These are phyloP conservation scores for Cymbidium sinense DNA, from an alignment of 106 monocot species.

Conservation along the genomic window DNA sequence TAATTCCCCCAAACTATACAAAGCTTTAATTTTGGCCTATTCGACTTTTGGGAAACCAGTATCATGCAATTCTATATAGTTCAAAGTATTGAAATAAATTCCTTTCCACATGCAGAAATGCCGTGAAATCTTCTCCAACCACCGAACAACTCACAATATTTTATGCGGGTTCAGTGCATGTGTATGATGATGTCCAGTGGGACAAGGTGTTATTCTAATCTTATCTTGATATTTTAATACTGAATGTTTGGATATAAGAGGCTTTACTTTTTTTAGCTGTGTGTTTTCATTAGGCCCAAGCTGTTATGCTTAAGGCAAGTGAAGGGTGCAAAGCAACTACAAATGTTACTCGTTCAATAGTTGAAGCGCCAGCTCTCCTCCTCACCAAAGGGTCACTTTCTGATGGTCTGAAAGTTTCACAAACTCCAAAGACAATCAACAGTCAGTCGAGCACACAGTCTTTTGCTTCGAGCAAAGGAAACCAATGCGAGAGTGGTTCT, in stretches of 20 bases:
- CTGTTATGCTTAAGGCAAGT: slow-evolving; percentile 58
- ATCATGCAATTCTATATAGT: background rate
- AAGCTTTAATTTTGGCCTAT: background rate
- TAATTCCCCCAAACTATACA: background rate
- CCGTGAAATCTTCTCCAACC: slow-evolving; percentile 13
- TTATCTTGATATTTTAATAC: background rate
- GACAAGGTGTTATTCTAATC: slow-evolving; percentile 50
- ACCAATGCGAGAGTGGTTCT: slow-evolving; percentile 5
- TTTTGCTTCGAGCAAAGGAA: background rate
- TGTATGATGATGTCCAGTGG: slow-evolving; percentile 54
- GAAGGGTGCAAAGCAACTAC: slow-evolving; percentile 18
- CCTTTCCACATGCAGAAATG: slow-evolving; percentile 19
- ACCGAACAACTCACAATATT: slow-evolving; percentile 68
- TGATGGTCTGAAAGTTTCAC: slow-evolving; percentile 2
- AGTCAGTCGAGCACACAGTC: background rate
- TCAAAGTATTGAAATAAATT: background rate
- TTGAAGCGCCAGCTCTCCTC: slow-evolving; percentile 8
- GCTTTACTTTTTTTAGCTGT: background rate
- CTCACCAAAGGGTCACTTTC: slow-evolving; percentile 7
- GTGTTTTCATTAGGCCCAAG: slow-evolving; percentile 41
- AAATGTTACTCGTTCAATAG: slow-evolving; percentile 14
- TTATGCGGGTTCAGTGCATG: slow-evolving; percentile 58
- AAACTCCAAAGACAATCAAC: background rate
- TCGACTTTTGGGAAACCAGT: background rate
- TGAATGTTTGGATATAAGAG: background rate